Conservation (phyloP, 768 basidiomycete species). For the Rhizopogon sp. region DNA sequence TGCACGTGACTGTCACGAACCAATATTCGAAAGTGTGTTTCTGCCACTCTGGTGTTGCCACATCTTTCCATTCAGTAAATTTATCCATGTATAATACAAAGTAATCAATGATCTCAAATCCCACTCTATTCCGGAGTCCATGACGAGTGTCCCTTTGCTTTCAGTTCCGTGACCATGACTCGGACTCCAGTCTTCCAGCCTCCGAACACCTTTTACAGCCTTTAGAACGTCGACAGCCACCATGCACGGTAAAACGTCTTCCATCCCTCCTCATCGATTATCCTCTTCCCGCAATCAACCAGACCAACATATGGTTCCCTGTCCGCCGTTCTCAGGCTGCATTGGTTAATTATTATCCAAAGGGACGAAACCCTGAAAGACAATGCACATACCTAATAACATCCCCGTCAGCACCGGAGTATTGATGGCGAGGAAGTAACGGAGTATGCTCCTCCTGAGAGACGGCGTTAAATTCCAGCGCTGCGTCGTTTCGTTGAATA, state of each 20-base stretch:
- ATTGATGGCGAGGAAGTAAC: too few relatives aligned
- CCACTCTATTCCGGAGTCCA: too few relatives aligned
- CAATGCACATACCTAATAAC: slow-evolving; percentile 65
- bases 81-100: too few relatives aligned
- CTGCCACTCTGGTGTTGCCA: too few relatives aligned
- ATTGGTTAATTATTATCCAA: neutral
- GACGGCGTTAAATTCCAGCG: slow-evolving; percentile 68
- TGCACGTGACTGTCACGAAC: neutral
- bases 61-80: too few relatives aligned
- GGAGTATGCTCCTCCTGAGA: slow-evolving; percentile 49
- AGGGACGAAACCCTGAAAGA: neutral
- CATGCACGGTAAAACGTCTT: slow-evolving; percentile 73
- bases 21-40: too few relatives aligned
- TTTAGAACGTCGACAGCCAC: slow-evolving; percentile 67
- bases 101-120: too few relatives aligned
- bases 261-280: slow-evolving; percentile 77
- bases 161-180: too few relatives aligned
- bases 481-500: slow-evolving; percentile 80
- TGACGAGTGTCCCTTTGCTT: too few relatives aligned
- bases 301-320: slow-evolving; percentile 76
- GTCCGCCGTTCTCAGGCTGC: slow-evolving; percentile 67
- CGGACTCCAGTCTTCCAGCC: too few relatives aligned
- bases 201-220: too few relatives aligned
- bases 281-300: slow-evolving; percentile 69
- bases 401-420: slow-evolving; percentile 60